Evolutionary conservation across 129 eudicot genomes (phyloP), one percentile per base, ranked within the genome.

Genomic region (Ambrosia artemisiifolia): DNA sequence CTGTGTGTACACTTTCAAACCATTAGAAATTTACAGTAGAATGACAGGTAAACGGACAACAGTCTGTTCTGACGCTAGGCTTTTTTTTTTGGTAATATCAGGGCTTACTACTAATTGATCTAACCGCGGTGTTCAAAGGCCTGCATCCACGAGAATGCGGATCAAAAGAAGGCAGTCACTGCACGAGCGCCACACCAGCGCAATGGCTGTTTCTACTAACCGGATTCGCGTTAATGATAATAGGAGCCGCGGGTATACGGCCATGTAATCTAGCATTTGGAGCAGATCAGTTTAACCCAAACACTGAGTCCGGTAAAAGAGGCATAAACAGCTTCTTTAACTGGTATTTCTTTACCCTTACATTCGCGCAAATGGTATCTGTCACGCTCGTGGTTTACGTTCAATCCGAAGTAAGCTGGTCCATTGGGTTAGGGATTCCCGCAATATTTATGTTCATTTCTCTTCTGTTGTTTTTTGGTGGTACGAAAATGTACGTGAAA

Each of bases 101-200:
- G 96, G 98, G 96, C 8, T 81, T 93, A 78, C 36, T 87, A 30
- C 57, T 87, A 19, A 81, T 93, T 44, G 74, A 87, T 28, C 63
- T 93, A 33, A 90, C 96, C 30, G 88, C 96, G 1, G 83, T 64
- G 35, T 61, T 90, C 71, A 93, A 85, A 75, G 82, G 69, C 5
- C 83, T 93, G 11, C 98, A 90, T 80, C 98, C 98, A 18, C 96
- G 91, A 3, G 77, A 63, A 12, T 93, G 98, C 56, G 82, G 72
- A 7, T 40, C 83, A 7, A 60, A 76, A 55, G 88, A 83, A 63
- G 75, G 62, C 3, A 73, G 75, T 53, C 77, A 61, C 1, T 93
- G 98, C 83, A 64, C 63, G 7, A 42, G 83, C 28, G 88, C 96
- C 42, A 80, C 92, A 20, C 70, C 90, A 11, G 3, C 81, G 54